phyloP scores from a whole-genome alignment of 192 early-diverging fungal species.

The Entomortierella chlamydospora region DNA sequence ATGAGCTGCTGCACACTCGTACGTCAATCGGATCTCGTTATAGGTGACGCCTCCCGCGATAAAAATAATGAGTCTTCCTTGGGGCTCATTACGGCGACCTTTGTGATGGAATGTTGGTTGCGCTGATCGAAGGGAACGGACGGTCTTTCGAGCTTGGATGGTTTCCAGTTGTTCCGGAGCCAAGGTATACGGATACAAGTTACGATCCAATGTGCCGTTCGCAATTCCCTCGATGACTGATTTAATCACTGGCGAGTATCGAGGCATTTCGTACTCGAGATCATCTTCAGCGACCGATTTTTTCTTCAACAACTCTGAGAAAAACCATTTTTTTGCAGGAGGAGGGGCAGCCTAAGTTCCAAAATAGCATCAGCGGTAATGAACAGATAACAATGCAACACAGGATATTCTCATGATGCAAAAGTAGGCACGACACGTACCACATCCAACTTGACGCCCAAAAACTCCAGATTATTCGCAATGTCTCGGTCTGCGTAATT shows the following conservation, averaged over 20 bases:
- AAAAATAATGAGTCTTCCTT: constrained; percentile 77
- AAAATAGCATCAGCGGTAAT: not conserved
- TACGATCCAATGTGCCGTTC: constrained; percentile 65
- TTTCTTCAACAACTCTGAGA: constrained; percentile 40
- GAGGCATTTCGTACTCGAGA: constrained; percentile 77
- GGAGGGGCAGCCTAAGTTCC: constrained; percentile 39
- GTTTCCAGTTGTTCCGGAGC: constrained; percentile 44
- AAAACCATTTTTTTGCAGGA: constrained; percentile 43
- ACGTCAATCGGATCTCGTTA: constrained; percentile 77
- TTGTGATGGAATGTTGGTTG: constrained; percentile 53
- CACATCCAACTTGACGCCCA: constrained; percentile 53
- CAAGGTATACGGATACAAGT: constrained; percentile 73
- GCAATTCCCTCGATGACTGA: constrained; percentile 61
- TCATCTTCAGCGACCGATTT: constrained; percentile 62
- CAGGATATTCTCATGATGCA: too few species aligned
- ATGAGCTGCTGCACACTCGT: constrained; percentile 71
- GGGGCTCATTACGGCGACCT: constrained; percentile 49
- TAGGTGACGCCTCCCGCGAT: constrained; percentile 82
- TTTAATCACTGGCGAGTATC: constrained; percentile 85
- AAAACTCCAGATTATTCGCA: constrained; percentile 46
- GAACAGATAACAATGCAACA: too few species aligned
- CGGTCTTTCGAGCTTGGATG: constrained; percentile 51
- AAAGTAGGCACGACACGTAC: not conserved
- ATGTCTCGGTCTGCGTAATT: constrained; percentile 43
- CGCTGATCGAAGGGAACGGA: constrained; percentile 46